These are phyloP conservation scores for Rhodotorula paludigena DNA, from an alignment of 768 basidiomycete species.

Conservation along the genomic window DNA sequence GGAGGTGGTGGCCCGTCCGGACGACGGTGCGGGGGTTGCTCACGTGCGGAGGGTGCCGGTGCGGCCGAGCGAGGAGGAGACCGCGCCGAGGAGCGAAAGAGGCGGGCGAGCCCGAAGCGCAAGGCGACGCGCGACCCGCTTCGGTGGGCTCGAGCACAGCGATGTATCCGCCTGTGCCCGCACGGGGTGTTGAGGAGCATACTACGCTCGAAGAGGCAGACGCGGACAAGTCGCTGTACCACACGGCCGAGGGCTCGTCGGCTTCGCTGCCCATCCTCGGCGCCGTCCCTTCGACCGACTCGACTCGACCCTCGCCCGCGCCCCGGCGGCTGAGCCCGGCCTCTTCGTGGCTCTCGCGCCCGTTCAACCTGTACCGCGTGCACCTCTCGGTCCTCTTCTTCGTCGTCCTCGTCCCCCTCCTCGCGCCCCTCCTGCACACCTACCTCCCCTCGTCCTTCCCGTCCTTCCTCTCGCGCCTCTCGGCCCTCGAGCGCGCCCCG, in stretches of 20 bases:
- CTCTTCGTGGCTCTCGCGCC: conserved; percentile 2
- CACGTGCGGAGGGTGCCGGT: conserved; percentile 15
- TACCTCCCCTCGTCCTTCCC: conserved; percentile 29
- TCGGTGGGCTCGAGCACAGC: no score
- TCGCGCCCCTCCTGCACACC: conserved; percentile 22
- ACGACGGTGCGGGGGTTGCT: not conserved
- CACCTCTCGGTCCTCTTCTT: conserved; percentile 27
- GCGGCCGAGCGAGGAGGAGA: not conserved
- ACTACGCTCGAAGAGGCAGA: not conserved
- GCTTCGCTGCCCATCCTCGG: not conserved
- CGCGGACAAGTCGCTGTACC: not conserved
- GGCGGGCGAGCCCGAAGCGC: not conserved
- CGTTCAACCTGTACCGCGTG: conserved; percentile 23
- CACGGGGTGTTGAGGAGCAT: no score
- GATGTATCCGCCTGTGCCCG: no score
- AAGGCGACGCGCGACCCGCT: no score
- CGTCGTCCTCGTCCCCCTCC: conserved; percentile 24
- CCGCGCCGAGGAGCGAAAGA: not conserved
- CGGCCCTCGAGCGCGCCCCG: conserved; percentile 2
- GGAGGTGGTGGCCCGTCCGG: conserved; percentile 31
- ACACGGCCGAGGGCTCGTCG: not conserved
- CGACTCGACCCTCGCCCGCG: not conserved
- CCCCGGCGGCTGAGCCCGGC: not conserved
- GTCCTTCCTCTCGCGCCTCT: conserved; percentile 16
- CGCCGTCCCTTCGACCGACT: not conserved